These are phyloP conservation scores for Cytidiella melzeri DNA, from an alignment of 768 basidiomycete genomes.

Conservation along the genomic window DNA sequence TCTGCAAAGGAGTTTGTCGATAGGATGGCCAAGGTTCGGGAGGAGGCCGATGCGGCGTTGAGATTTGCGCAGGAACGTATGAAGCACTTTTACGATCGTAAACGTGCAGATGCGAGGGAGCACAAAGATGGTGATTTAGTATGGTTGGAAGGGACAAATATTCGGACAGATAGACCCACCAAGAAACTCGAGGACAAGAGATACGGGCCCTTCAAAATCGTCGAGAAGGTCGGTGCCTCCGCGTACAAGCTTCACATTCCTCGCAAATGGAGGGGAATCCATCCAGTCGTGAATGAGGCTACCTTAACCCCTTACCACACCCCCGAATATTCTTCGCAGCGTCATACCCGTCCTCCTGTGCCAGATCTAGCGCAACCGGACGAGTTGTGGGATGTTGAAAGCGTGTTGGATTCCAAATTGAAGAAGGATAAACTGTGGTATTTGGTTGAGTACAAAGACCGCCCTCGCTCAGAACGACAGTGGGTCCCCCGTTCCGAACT, in stretches of 20 bases:
- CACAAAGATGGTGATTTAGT: too few relatives aligned
- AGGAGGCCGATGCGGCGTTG: background rate
- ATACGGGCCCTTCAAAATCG: slow-evolving; percentile 13
- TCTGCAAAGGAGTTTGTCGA: background rate
- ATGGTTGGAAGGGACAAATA: too few relatives aligned
- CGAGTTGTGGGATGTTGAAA: slow-evolving; percentile 14
- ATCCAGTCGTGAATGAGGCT: slow-evolving; percentile 6
- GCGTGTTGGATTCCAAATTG: slow-evolving; percentile 16
- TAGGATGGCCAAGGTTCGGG: background rate
- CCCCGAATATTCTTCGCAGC: slow-evolving; percentile 9
- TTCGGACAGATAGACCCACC: too few relatives aligned
- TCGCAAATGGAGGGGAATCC: background rate
- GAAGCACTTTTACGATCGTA: too few relatives aligned
- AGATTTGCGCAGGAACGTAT: background rate
- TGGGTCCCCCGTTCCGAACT: slow-evolving; percentile 15
- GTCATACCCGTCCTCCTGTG: slow-evolving; percentile 9
- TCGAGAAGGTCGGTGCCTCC: slow-evolving; percentile 9
- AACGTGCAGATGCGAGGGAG: too few relatives aligned
- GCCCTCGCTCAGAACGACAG: slow-evolving; percentile 10
- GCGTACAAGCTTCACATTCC: slow-evolving; percentile 11
- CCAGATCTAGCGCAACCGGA: slow-evolving; percentile 10
- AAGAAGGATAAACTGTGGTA: slow-evolving; percentile 17
- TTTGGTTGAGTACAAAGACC: slow-evolving; percentile 24
- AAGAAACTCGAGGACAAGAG: background rate
- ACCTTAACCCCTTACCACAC: slow-evolving; percentile 11